Conservation (phyloP, 371 early-diverging fungal genomes). For the Quaeritorhiza haematococci region DNA sequence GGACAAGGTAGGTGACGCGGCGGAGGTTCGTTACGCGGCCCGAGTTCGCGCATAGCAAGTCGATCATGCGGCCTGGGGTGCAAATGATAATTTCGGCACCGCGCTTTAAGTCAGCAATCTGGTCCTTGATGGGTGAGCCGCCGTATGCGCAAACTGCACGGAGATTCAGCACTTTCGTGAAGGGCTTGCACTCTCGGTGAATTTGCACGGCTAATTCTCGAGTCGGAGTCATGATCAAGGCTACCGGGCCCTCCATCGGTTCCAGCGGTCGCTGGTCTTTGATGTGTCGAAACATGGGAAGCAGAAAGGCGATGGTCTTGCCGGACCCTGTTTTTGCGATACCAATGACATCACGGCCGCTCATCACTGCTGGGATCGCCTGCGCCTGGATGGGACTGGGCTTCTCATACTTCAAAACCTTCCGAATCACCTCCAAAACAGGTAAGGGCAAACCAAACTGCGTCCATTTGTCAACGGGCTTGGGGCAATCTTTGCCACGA, state of each 20-base stretch:
- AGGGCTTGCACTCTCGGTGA: slow-evolving; percentile 84
- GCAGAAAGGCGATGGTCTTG: slow-evolving; percentile 92
- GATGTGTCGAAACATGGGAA: slow-evolving; percentile 96
- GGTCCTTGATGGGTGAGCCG: slow-evolving; percentile 95
- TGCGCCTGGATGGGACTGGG: slow-evolving; percentile 97
- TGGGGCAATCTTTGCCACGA: slow-evolving; percentile 80
- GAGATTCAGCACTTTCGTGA: slow-evolving; percentile 74
- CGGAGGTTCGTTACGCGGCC: slow-evolving; percentile 92
- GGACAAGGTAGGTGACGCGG: slow-evolving; percentile 93
- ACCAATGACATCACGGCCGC: slow-evolving; percentile 95
- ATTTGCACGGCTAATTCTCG: slow-evolving; percentile 99
- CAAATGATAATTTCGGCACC: slow-evolving; percentile 98
- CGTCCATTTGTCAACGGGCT: slow-evolving; percentile 92
- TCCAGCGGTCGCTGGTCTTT: slow-evolving; percentile 88
- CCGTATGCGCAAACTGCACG: slow-evolving; percentile 95
- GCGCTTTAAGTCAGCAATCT: slow-evolving; percentile 95
- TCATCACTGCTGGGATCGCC: slow-evolving; percentile 95
- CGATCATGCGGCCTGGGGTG: slow-evolving; percentile 99
- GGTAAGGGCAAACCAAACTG: slow-evolving; percentile 77
- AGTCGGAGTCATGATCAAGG: slow-evolving; percentile 97
- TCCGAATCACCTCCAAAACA: slow-evolving; percentile 65
- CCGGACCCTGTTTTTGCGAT: slow-evolving; percentile 99
- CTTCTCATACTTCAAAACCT: slow-evolving; percentile 72
- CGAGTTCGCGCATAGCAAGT: slow-evolving; percentile 92
- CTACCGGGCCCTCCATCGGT: slow-evolving; percentile 88